phyloP scores from a whole-genome alignment of 768 basidiomycete species.

The Zangia roseola region DNA sequence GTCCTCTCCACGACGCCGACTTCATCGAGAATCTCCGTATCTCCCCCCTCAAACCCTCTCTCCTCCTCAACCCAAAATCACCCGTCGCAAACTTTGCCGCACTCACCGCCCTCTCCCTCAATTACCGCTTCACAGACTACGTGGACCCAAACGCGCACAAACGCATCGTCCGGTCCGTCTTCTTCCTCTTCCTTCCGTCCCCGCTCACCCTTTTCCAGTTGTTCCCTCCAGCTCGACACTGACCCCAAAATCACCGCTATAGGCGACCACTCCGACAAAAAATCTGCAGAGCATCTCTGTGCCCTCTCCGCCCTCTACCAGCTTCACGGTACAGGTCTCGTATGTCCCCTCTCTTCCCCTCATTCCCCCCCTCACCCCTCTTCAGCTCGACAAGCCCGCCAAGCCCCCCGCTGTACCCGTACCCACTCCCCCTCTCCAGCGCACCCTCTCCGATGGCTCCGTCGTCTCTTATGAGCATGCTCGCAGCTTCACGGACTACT shows the following conservation, averaged over 20 bases:
- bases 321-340: slow-evolving; percentile 58
- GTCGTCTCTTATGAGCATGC: slow-evolving; percentile 69
- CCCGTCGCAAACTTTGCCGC: slow-evolving; percentile 45
- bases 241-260: slow-evolving; percentile 49
- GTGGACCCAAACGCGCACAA: slow-evolving; percentile 12
- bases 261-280: slow-evolving; percentile 58
- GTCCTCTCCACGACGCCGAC: slow-evolving; percentile 37
- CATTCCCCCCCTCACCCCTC: background rate
- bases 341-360: slow-evolving; percentile 38
- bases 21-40: slow-evolving; percentile 30
- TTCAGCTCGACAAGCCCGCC: slow-evolving; percentile 31
- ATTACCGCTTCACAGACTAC: slow-evolving; percentile 15
- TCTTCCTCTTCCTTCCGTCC: background rate
- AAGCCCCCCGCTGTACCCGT: slow-evolving; percentile 14
- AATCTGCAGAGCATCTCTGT: slow-evolving; percentile 72
- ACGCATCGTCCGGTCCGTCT: slow-evolving; percentile 24
- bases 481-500: slow-evolving; percentile 92
- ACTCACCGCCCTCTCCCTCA: slow-evolving; percentile 10
- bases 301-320: slow-evolving; percentile 74
- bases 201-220: slow-evolving; percentile 16
- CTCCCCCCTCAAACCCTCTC: slow-evolving; percentile 26
- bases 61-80: slow-evolving; percentile 50
- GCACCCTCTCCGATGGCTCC: slow-evolving; percentile 59
- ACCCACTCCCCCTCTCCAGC: slow-evolving; percentile 17
- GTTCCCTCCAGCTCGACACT: slow-evolving; percentile 26